Evolutionary conservation across 2,329 filamentous ascomycete species (phyloP).

Genomic region (Colletotrichum destructivum): DNA sequence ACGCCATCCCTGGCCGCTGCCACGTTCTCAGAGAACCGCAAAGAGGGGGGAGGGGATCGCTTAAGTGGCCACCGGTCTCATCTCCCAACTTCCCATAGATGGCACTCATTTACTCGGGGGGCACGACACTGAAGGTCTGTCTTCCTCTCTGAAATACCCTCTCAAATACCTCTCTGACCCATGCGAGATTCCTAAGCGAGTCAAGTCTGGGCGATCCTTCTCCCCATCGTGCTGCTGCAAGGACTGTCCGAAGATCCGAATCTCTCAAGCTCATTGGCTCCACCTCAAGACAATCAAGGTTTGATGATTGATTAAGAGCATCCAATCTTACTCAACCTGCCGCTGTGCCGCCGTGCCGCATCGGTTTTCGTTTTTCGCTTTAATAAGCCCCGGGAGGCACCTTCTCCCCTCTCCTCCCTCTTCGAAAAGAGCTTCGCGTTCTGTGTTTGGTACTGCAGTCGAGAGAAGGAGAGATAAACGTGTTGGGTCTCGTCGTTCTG

Average conservation of each 20-base stretch:
- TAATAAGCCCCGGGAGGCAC: background rate
- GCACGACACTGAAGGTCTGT: slow-evolving; percentile 6
- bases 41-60: too few species aligned
- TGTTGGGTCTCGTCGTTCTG: background rate
- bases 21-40: too few species aligned
- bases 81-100: background rate
- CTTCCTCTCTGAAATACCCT: background rate
- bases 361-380: background rate
- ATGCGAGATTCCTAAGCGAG: slow-evolving; percentile 22
- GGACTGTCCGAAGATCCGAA: slow-evolving; percentile 35
- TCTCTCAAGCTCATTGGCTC: slow-evolving; percentile 37
- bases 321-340: slow-evolving; percentile 21
- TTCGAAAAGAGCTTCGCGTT: background rate
- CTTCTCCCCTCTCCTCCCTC: background rate
- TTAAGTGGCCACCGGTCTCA: too few species aligned
- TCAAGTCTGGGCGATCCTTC: slow-evolving; percentile 29
- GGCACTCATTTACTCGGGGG: background rate
- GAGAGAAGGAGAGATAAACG: too few species aligned
- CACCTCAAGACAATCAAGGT: slow-evolving; percentile 37
- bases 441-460: background rate
- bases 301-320: slow-evolving; percentile 23
- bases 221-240: slow-evolving; percentile 15
- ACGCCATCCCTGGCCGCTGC: slow-evolving; percentile 32
- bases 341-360: slow-evolving; percentile 5
- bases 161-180: background rate